phyloP scores from a whole-genome alignment of 202 grass and related monocot genomes.

The Panicum virgatum region DNA sequence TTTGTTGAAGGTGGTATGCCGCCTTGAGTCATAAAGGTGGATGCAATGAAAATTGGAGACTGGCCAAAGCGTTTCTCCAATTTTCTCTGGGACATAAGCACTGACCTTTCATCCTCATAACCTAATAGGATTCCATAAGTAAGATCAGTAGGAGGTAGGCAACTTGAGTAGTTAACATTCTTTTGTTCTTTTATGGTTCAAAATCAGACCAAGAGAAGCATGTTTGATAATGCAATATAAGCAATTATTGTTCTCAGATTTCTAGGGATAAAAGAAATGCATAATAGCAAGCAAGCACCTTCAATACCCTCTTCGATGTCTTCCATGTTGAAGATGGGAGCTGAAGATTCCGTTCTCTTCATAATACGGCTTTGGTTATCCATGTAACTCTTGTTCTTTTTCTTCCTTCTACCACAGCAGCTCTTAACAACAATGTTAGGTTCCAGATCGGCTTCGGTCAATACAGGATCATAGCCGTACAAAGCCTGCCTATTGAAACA shows the following conservation, averaged over 20 bases:
- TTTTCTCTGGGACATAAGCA: constrained; percentile 96
- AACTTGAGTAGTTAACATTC: constrained; percentile 20
- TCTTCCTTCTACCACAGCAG: constrained; percentile 96
- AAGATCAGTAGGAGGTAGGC: constrained; percentile 28
- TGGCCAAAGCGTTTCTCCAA: constrained; percentile 98
- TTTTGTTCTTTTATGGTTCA: constrained; percentile 12
- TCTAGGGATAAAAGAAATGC: constrained; percentile 9
- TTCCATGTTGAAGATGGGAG: constrained; percentile 99
- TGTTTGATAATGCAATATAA: constrained; percentile 11
- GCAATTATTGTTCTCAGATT: not conserved
- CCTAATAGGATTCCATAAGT: constrained; percentile 47
- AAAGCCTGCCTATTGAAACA: constrained; percentile 84
- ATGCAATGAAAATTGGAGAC: constrained; percentile 95
- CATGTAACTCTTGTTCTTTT: constrained; percentile 88
- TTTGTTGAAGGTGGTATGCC: constrained; percentile 96
- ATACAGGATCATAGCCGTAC: constrained; percentile 90
- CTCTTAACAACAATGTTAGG: constrained; percentile 89
- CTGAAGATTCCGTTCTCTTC: constrained; percentile 98
- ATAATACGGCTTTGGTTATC: constrained; percentile 84
- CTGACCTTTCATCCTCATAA: constrained; percentile 92
- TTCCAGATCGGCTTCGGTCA: constrained; percentile 96
- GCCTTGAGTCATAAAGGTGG: constrained; percentile 94
- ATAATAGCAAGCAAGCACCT: constrained; percentile 51
- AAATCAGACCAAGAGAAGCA: constrained; percentile 22
- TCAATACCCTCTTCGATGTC: constrained; percentile 99